A percentile compares a stretch with the other conserved stretches of the same genome.
Conservation (phyloP, 305 asterid species). For the Plantago coronopus region DNA sequence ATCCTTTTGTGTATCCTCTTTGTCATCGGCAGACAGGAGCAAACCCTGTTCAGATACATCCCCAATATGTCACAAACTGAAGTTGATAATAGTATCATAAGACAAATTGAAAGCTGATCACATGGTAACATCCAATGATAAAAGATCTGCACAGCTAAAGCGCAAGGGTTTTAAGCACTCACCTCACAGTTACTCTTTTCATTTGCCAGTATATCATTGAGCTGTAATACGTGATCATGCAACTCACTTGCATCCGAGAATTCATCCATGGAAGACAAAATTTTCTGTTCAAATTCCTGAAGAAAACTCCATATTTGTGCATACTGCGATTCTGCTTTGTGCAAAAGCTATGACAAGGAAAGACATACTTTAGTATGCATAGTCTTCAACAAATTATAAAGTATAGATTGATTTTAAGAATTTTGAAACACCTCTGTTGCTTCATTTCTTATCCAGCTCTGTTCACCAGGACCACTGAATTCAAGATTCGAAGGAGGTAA, state of each 20-base stretch:
- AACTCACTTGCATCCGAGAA: constrained; percentile 48
- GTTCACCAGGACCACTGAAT: constrained; percentile 58
- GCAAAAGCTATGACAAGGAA: constrained; percentile 45
- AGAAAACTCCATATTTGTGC: constrained; percentile 62
- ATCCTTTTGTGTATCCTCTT: constrained; percentile 26
- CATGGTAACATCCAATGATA: neutral
- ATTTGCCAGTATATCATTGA: constrained; percentile 45
- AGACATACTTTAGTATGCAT: constrained; percentile 19
- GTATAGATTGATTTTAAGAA: neutral
- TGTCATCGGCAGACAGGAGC: constrained; percentile 38
- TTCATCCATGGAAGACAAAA: constrained; percentile 39
- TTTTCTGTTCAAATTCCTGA: constrained; percentile 42
- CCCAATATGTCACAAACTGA: constrained; percentile 13
- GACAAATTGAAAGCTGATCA: neutral
- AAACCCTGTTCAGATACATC: constrained; percentile 37
- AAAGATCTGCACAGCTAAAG: neutral
- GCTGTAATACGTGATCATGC: constrained; percentile 48
- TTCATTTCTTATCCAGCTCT: constrained; percentile 66
- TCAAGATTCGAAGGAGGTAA: constrained; percentile 84
- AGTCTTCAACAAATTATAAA: neutral
- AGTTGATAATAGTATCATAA: neutral
- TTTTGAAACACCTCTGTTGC: constrained; percentile 55
- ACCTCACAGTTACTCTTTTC: constrained; percentile 58
- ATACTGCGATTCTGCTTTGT: constrained; percentile 59
- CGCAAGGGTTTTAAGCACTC: constrained; percentile 23